phyloP scores from a whole-genome alignment of 768 basidiomycete genomes.

The Lanmaoa pseudosensibilis region DNA sequence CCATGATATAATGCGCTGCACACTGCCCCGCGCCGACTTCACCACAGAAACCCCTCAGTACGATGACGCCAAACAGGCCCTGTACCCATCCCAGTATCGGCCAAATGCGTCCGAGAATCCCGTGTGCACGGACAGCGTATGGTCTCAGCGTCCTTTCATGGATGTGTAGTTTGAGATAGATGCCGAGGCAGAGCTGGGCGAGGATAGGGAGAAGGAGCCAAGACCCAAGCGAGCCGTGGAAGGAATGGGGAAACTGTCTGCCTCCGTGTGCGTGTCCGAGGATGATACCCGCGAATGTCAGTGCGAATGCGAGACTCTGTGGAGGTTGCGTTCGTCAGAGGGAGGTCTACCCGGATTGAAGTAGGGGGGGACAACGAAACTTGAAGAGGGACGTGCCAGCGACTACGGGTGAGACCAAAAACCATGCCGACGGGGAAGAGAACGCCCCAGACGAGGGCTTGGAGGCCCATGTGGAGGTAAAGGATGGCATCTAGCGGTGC shows the following conservation, averaged over 20 bases:
- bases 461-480: conserved; percentile 81
- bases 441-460: conserved; percentile 79
- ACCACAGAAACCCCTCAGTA: conserved; percentile 79
- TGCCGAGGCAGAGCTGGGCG: conserved; percentile 68
- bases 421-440: conserved; percentile 87
- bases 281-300: conserved; percentile 72
- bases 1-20: conserved; percentile 85
- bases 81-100: conserved; percentile 88
- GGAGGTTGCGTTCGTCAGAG: not conserved
- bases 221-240: conserved; percentile 66
- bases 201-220: conserved; percentile 58
- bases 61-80: conserved; percentile 81
- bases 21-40: conserved; percentile 74
- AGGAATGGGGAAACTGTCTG: conserved; percentile 68
- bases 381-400: conserved; percentile 91
- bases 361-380: conserved; percentile 24
- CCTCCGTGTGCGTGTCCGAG: conserved; percentile 89
- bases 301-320: conserved; percentile 63
- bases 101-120: conserved; percentile 79
- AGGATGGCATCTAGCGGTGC: conserved; percentile 76
- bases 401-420: conserved; percentile 69
- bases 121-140: conserved; percentile 68
- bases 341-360: not conserved
- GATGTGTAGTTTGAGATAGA: conserved; percentile 92
- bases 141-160: conserved; percentile 74